Evolutionary conservation across 305 asterid genomes (phyloP).

Genomic region (Fraxinus velutina): DNA sequence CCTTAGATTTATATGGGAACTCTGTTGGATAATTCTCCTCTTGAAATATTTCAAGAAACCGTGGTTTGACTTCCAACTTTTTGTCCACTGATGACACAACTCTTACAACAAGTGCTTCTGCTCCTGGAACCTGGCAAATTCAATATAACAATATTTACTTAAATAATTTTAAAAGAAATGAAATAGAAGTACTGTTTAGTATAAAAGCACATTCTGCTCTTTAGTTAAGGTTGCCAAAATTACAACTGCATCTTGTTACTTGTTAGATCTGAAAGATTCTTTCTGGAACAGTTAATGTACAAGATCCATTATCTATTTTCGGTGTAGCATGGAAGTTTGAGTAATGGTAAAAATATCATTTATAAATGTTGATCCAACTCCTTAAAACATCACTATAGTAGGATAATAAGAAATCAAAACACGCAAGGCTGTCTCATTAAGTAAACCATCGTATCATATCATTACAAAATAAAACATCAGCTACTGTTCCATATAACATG

Average conservation of each 20-base stretch:
- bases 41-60: constrained; percentile 82
- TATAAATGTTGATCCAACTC: neutral
- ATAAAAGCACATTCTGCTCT: neutral
- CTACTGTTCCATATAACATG: neutral
- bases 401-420: neutral
- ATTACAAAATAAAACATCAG: constrained; percentile 11
- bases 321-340: neutral
- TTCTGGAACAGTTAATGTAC: neutral
- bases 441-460: neutral
- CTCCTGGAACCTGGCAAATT: constrained; percentile 79
- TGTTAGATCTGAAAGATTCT: neutral
- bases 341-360: neutral
- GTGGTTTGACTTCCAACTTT: constrained; percentile 84
- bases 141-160: constrained; percentile 18
- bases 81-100: constrained; percentile 97
- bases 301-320: neutral
- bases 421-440: neutral
- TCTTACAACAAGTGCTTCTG: constrained; percentile 86
- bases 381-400: neutral
- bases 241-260: neutral
- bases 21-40: constrained; percentile 87
- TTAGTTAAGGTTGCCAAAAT: neutral
- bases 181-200: neutral
- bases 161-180: neutral
- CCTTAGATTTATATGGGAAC: constrained; percentile 88